Evolutionary conservation across 371 early-diverging fungal species (phyloP), one percentile per base, ranked within the genome.

Genomic region (Actinomucor elegans): DNA sequence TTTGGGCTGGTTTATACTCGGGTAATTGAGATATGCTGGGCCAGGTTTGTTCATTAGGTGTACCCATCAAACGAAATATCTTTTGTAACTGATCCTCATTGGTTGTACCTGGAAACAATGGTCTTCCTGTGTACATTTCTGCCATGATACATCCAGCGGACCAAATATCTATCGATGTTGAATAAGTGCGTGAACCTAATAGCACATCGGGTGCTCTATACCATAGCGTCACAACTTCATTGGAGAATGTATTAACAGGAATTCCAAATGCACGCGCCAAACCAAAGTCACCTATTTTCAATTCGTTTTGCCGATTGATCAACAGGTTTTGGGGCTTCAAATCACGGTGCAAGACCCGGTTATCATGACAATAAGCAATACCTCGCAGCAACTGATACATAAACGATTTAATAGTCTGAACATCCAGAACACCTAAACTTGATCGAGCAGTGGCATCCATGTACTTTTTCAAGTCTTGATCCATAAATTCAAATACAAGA

Each of bases 121-220:
- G 98, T 35, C 91, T 69, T 1, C 99, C 97, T 4, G 90, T 79
- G 55, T 83, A 91, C 91, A 94, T 96, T 65, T 97, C 99, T 35
- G 94, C 94, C 84, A 97, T 87, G 66, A 98, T 99, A 74, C 99
- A 99, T 5, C 99, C 99, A 4, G 94, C 90, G 12, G 95, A 94
- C 99, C 99, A 99, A 45, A 99, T 94, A 73, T 99, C 99, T 53
- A 99, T 95, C 8, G 94, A 91, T 18, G 93, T 98, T 10, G 92
- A 84, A 72, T 99, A 99, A 61, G 91, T 90, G 49, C 94, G 85
- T 23, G 91, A 91, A 5, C 99, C 99, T 51, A 98, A 80, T 7
- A 99, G 74, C 7, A 99, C 95, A 73, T 99, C 99, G 3, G 99
- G 99, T 5, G 98, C 92, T 54, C 99, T 86, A 60, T 92, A 93